Evolutionary conservation across 495 filamentous ascomycete species (phyloP).

Genomic region (Trichoderma gamsii): DNA sequence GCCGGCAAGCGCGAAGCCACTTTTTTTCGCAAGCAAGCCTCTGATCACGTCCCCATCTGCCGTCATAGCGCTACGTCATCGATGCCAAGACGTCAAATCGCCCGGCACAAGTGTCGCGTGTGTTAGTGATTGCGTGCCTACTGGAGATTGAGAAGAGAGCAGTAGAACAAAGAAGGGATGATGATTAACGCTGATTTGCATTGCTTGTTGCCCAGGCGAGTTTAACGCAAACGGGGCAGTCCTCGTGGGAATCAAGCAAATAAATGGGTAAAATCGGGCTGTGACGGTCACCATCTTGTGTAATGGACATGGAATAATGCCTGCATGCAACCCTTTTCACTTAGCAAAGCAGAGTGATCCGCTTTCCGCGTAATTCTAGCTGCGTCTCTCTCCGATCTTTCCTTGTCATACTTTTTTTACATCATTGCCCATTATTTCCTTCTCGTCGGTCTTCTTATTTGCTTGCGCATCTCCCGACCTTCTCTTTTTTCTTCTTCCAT

Average conservation of each 20-base stretch:
- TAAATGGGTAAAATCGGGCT: too few species aligned
- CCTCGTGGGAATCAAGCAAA: too few species aligned
- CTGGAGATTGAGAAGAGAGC: too few species aligned
- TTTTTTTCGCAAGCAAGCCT: background rate
- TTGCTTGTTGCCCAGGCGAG: background rate
- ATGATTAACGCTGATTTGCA: background rate
- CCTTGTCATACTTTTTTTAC: background rate
- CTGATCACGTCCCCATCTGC: background rate
- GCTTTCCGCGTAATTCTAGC: background rate
- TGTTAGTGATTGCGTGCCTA: background rate
- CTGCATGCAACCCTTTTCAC: too few species aligned
- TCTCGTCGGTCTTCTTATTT: background rate
- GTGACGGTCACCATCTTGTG: too few species aligned
- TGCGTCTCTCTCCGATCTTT: background rate
- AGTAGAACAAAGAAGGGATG: too few species aligned
- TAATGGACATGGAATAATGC: too few species aligned
- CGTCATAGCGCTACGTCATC: conserved; percentile 4
- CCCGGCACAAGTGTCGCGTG: background rate
- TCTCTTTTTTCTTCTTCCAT: background rate
- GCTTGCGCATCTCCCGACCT: too few species aligned
- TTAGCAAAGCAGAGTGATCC: background rate
- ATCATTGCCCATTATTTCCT: background rate
- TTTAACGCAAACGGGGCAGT: too few species aligned
- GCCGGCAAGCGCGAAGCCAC: background rate
- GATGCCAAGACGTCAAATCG: background rate